Base-by-base conservation (phyloP, 192 early-diverging fungal genomes). In the Entomortierella lignicola region DNA sequence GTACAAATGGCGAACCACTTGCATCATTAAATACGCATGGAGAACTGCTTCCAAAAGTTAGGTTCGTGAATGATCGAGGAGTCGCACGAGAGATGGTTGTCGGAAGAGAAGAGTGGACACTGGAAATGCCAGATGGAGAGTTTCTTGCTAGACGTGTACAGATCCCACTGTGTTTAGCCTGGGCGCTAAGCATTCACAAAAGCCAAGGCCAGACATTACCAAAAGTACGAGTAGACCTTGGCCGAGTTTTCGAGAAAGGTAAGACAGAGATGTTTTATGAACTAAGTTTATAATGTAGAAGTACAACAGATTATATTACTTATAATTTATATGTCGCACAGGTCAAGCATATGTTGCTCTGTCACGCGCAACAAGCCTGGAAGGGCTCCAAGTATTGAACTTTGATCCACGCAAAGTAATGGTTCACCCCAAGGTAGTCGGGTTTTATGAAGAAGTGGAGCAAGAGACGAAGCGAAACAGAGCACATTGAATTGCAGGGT, bases 131-230 rank as follows among this genome's bases (percentile, higher is more conserved):
- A 1, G 60, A 30, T 21, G 55, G 55, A 0, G 48, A 58, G 31
- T 5, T 77, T 29, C 20, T 69, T 4, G 61, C 58, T 2, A 20
- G 47, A 6, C 53, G 66, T 34, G 30, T 59, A 12, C 88, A 94
- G 72, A 58, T 94, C 23, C 94, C 94, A 1, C 58, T 96, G 26
- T 86, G 92, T 29, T 72, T 94, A 23, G 93, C 94, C 1, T 96
- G 94, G 94, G 91, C 94, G 2, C 81, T 95, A 50, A 93, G 92
- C 8, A 94, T 96, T 48, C 94, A 96, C 69, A 96, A 96, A 74
- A 89, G 89, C 67, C 94, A 96, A 67, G 94, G 94, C 0, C 94
- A 95, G 80, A 94, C 94, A 12, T 83, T 96, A 15, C 91, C 93
- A 32, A 81, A 88, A 25, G 86, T 93, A 20, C 63, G 85, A 41